A percentile compares a stretch with the other conserved stretches of the same genome.
phyloP scores from a whole-genome alignment of 163 green algal genomes.

The Chlorella variabilis region DNA sequence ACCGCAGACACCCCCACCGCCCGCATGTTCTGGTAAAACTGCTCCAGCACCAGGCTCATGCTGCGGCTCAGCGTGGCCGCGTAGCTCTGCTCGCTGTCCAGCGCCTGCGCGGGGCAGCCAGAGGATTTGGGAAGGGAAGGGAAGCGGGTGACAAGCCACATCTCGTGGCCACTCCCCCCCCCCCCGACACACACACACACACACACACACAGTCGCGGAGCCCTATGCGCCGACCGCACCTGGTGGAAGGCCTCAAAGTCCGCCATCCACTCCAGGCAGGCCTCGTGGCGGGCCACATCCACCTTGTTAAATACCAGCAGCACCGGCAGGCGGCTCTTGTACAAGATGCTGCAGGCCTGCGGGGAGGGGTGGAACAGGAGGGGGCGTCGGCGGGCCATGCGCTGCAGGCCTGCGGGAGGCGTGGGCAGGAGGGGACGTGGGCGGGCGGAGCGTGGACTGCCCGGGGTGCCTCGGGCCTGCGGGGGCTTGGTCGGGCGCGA shows the following conservation, averaged over 20 bases:
- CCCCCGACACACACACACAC: no score
- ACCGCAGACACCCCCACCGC: conserved; percentile 89
- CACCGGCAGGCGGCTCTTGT: conserved; percentile 96
- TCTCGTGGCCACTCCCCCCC: no score
- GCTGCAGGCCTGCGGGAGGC: background rate
- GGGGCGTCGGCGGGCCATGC: no score
- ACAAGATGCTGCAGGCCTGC: conserved; percentile 91
- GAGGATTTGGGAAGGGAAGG: background rate
- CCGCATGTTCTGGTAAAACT: conserved; percentile 92
- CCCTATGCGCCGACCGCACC: no score
- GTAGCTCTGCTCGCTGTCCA: conserved; percentile 83
- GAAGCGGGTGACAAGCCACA: no score
- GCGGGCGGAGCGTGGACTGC: no score
- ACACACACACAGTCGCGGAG: no score
- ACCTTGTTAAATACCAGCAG: conserved; percentile 97
- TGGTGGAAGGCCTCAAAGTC: conserved; percentile 91
- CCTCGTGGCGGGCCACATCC: conserved; percentile 88
- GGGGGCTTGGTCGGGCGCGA: no score
- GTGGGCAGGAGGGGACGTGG: no score
- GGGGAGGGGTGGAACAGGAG: no score
- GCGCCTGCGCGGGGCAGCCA: conserved; percentile 43
- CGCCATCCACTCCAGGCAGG: conserved; percentile 90
- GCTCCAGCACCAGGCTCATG: conserved; percentile 86
- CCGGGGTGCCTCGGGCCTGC: no score
- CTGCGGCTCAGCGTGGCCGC: conserved; percentile 81